Percentiles rank a stretch among this genome's conserved stretches.
These are phyloP conservation scores for Hibiscus trionum DNA, from an alignment of 345 rosid species.

Conservation along the genomic window DNA sequence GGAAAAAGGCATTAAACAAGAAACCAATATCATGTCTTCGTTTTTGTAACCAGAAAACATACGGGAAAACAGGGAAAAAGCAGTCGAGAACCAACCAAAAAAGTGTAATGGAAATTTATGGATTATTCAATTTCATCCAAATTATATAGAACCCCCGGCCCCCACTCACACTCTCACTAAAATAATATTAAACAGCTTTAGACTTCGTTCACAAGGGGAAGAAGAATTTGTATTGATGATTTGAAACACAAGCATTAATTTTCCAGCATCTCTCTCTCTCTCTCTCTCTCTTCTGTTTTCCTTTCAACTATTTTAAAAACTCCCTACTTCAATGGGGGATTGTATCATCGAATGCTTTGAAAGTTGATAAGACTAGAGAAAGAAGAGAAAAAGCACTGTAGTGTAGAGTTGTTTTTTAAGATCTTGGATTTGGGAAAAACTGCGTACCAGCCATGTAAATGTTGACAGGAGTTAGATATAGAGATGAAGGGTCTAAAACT, in stretches of 20 bases:
- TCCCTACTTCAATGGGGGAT: conserved; percentile 21
- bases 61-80: conserved; percentile 27
- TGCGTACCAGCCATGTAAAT: conserved; percentile 57
- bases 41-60: conserved; percentile 26
- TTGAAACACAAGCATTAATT: conserved; percentile 13
- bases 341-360: conserved; percentile 6
- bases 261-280: conserved; percentile 13
- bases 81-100: conserved; percentile 16
- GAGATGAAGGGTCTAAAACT: conserved; percentile 43
- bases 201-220: conserved; percentile 8
- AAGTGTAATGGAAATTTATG: conserved; percentile 8
- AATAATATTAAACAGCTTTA: conserved; percentile 5
- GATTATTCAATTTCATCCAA: conserved; percentile 6
- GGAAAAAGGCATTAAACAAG: neutral
- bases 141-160: neutral
- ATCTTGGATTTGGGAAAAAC: conserved; percentile 55
- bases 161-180: neutral
- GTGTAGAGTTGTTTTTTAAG: conserved; percentile 10
- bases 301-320: neutral
- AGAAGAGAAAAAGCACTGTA: neutral
- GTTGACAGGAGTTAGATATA: conserved; percentile 46
- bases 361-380: conserved; percentile 7
- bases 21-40: conserved; percentile 14
- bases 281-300: conserved; percentile 2
- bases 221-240: neutral